Base-by-base conservation (phyloP, 1,139 yeast species). In the Debaryomyces fabryi region DNA sequence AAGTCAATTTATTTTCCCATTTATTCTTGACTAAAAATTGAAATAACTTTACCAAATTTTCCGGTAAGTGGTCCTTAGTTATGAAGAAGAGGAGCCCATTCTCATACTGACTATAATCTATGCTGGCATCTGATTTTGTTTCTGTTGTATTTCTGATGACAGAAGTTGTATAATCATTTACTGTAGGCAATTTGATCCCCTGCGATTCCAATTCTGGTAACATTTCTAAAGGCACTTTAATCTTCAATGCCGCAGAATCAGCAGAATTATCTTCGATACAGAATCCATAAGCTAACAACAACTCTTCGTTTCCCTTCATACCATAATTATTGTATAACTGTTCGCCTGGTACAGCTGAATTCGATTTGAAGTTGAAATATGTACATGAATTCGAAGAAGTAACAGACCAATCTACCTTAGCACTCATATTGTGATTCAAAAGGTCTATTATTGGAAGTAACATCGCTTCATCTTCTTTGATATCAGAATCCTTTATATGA, bases 261-360 rank as follows among this genome's bases (percentile, higher is more conserved):
- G 81, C 79, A 1, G 69, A 63, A 59, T 89, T 90, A 37, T 78
- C 68, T 20, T 79, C 79, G 3, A 86, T 47, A 21, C 85, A 82
- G 66, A 90, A 90, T 0, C 97, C 97, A 55, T 82, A 81, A 0
- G 81, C 85, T 36, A 82, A 60, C 6, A 82, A 64, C 27, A 86
- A 71, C 56, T 89, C 96, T 58, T 87, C 90, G 60, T 91, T 91
- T 0, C 95, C 86, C 62, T 90, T 91, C 50, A 84, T 81, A 1
- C 98, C 98, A 64, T 92, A 91, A 64, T 88, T 90, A 63, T 91
- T 90, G 63, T 66, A 85, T 1, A 90, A 57, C 59, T 89, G 86
- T 4, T 62, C 59, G 0, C 82, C 84, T 0, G 46, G 47, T 7
- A 55, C 56, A 3, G 50, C 46, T 1, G 61, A 53, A n/a, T 65